phyloP scores from a whole-genome alignment of 1,284 basidiomycete species.

The Heliocybe sulcata region DNA sequence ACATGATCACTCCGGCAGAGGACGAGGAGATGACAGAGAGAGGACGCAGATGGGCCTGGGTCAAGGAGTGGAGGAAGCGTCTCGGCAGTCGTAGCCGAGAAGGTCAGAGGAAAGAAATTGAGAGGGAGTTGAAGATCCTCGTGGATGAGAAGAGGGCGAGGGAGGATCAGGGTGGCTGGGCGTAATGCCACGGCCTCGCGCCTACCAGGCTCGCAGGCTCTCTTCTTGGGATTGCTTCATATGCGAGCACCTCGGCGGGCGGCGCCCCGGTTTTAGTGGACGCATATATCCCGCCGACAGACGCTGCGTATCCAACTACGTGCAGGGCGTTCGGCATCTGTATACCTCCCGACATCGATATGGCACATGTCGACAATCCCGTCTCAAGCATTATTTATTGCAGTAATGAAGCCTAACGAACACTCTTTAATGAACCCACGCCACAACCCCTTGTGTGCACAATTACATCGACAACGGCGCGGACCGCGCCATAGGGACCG shows the following conservation, averaged over 20 bases:
- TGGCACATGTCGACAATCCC: neutral
- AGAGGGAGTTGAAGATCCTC: slow-evolving; percentile 32
- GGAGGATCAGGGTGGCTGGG: slow-evolving; percentile 2
- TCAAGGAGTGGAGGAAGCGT: slow-evolving; percentile 43
- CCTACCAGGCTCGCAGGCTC: neutral
- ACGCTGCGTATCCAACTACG: neutral
- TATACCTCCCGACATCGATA: neutral
- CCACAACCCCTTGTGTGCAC: too few species aligned
- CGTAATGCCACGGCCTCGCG: neutral
- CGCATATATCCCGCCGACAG: neutral
- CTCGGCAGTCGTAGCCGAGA: slow-evolving; percentile 25
- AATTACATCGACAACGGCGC: neutral
- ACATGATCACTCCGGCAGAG: slow-evolving; percentile 23
- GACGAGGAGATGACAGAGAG: slow-evolving; percentile 1
- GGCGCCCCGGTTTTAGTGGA: neutral
- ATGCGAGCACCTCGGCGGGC: neutral
- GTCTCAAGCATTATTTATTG: neutral
- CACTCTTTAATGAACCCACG: neutral
- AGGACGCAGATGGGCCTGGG: slow-evolving; percentile 44
- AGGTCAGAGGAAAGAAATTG: slow-evolving; percentile 18
- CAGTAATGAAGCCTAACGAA: neutral
- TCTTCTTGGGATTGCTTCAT: neutral
- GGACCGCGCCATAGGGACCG: neutral
- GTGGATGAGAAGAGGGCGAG: slow-evolving; percentile 34
- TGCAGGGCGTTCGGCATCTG: neutral